Base-by-base conservation (phyloP, 2,329 filamentous ascomycete genomes). In the Beauveria australis region DNA sequence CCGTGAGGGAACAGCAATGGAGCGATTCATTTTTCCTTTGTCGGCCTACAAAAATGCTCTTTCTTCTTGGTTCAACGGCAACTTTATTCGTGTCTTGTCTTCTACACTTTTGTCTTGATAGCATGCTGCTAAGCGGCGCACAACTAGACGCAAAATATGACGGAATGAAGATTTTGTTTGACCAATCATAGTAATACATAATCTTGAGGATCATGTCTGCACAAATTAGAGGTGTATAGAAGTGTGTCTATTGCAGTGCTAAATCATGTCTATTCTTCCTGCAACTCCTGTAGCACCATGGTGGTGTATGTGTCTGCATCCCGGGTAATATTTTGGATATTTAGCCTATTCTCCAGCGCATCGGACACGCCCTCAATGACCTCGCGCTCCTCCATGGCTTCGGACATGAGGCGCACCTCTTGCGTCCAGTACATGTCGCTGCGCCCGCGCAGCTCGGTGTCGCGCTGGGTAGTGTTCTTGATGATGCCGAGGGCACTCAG, bases 361-460 rank as follows among this genome's bases (percentile, higher is more conserved):
- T 85, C 82, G 62, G 88, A 86, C 63, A 91, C 82, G 57, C 87
- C 84, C 67, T 87, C 85, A 41, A 90, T 75, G 8, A 92, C 89
- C 63, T 89, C 88, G 63, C 85, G 80, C 64, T 93, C 89, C 77
- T 92, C 89, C 81, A 95, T 88, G 26, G 89, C 85, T 68, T 88
- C 85, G 41, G 81, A 77, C 82, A 89, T 91, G 33, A 91, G 72
- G 56, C 82, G 78, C 7, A 85, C 88, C 76, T 97, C 91, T 49
- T 88, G 87, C 10, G 79, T 76, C 93, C 93, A 97, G 74, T 97
- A 97, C 18, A 79, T 81, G 66, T 87, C 82, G 54, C 82, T 81
- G 61, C 82, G 81, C 2, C 74, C 78, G 62, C 92, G 84, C 72
- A 97, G 75, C 48, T 81, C 82, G 64, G 84, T 80, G 74, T 97